Percentiles rank a stretch among this genome's conserved stretches.
Conservation (phyloP, 768 basidiomycete genomes). For the Naganishia onofrii region DNA sequence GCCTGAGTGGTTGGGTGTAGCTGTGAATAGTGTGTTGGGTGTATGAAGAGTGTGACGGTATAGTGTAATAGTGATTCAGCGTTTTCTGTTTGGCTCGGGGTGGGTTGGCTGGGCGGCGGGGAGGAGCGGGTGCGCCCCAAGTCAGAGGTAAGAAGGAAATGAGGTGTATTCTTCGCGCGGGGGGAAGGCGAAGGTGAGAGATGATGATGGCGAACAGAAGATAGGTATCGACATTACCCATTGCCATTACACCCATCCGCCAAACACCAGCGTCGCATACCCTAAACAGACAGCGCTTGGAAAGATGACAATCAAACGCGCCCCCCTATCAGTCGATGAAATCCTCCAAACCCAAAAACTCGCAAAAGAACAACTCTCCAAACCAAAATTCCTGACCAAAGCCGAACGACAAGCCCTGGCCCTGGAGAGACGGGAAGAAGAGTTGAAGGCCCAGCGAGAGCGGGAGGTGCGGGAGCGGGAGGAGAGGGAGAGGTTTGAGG, state of each 20-base stretch:
- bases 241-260: not conserved
- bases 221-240: not conserved
- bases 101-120: too few relatives aligned
- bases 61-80: not conserved
- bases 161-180: too few relatives aligned
- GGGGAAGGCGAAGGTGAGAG: not conserved
- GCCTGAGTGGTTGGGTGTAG: not conserved
- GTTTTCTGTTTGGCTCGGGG: too few relatives aligned
- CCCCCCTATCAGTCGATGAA: constrained; percentile 80
- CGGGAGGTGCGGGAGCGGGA: constrained; percentile 62
- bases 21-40: not conserved
- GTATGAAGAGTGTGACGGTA: not conserved
- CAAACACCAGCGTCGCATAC: too few relatives aligned
- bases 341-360: constrained; percentile 80
- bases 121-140: too few relatives aligned
- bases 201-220: not conserved
- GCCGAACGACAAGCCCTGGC: constrained; percentile 86
- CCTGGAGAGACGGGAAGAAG: constrained; percentile 77
- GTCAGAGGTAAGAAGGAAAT: too few relatives aligned
- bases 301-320: constrained; percentile 20
- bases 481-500: constrained; percentile 71
- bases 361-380: constrained; percentile 85
- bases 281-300: too few relatives aligned
- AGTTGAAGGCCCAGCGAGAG: constrained; percentile 71
- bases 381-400: constrained; percentile 93